A percentile compares a stretch with the other conserved stretches of the same genome.
These are phyloP conservation scores for Acacia melanoxylon DNA, from an alignment of 306 rosid species.

Conservation along the genomic window DNA sequence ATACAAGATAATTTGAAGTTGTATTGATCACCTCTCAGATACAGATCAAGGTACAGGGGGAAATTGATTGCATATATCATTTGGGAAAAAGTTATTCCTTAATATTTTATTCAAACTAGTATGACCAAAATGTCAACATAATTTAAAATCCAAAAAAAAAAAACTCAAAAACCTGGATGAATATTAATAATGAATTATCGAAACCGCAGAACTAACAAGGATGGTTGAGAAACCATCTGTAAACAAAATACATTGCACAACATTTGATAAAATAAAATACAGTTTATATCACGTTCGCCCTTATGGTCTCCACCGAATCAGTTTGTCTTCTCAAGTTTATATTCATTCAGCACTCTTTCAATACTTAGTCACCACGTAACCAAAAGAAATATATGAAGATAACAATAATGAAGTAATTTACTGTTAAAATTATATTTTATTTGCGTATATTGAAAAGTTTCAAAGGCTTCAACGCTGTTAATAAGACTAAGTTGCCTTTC, in stretches of 20 bases:
- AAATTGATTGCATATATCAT: background rate
- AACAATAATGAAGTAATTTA: background rate
- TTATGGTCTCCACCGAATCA: background rate
- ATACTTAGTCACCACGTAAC: background rate
- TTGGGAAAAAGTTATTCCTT: background rate
- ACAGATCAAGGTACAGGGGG: background rate
- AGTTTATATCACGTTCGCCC: background rate
- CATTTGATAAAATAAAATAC: background rate
- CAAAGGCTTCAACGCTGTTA: background rate
- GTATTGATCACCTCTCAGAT: background rate
- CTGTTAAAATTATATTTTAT: background rate
- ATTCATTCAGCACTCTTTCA: background rate
- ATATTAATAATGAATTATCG: background rate
- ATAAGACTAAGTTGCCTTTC: background rate
- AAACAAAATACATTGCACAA: background rate
- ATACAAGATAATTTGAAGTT: background rate
- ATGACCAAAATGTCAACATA: background rate
- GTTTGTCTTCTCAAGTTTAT: background rate
- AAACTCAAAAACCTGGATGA: background rate
- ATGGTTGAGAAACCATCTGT: background rate
- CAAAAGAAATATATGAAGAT: background rate
- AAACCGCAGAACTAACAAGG: background rate
- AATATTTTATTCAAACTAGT: background rate
- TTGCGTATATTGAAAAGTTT: background rate
- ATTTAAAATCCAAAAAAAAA: background rate